Conservation (phyloP, 176 grass and related monocot species). For the Avena eriantha region DNA sequence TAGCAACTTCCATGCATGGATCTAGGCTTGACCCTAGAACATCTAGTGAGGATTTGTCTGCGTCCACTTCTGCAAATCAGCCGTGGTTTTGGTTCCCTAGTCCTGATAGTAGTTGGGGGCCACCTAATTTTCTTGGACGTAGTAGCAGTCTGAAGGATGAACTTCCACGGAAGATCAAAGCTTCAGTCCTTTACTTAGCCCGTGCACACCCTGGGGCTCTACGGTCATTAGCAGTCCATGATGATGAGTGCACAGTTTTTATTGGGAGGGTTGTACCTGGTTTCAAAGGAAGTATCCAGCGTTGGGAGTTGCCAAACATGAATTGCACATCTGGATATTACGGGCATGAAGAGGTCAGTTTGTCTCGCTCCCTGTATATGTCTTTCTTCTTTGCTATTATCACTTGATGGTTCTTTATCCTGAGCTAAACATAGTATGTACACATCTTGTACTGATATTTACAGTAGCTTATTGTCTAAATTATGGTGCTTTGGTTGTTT, state of each 20-base stretch:
- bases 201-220: conserved; percentile 85
- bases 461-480: too few relatives aligned
- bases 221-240: conserved; percentile 68
- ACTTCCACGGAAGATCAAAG: conserved; percentile 81
- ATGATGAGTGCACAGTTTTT: conserved; percentile 89
- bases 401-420: too few relatives aligned
- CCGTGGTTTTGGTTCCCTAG: conserved; percentile 95
- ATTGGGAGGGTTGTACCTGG: conserved; percentile 91
- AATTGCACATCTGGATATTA: conserved; percentile 94
- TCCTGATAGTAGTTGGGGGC: conserved; percentile 64
- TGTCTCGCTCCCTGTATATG: too few relatives aligned
- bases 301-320: conserved; percentile 87
- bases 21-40: background rate
- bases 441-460: background rate
- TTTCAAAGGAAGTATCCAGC: conserved; percentile 92
- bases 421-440: too few relatives aligned
- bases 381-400: too few relatives aligned
- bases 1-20: too few relatives aligned
- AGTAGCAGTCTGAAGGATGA: conserved; percentile 65
- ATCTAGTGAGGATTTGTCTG: conserved; percentile 45
- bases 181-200: conserved; percentile 71
- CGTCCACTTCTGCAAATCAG: conserved; percentile 55
- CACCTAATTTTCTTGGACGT: conserved; percentile 76
- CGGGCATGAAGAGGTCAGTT: conserved; percentile 11
- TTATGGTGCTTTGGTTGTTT: too few relatives aligned